These are phyloP conservation scores for Candida sp. DNA, from an alignment of 1,139 yeast species.

Conservation along the genomic window DNA sequence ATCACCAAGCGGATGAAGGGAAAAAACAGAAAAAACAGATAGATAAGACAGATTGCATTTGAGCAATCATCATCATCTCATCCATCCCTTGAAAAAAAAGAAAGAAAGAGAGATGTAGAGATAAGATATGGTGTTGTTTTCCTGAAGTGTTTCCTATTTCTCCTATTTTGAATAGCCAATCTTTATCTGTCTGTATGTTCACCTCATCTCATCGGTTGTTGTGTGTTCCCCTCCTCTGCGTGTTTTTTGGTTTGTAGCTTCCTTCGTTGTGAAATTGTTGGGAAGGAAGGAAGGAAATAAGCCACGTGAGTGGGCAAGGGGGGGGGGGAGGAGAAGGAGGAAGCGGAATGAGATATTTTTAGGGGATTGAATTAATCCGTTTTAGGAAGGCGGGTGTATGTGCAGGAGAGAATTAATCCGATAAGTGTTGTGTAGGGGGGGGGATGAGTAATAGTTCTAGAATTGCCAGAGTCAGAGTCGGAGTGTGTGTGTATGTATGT, in stretches of 20 bases:
- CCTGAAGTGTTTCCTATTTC: not conserved
- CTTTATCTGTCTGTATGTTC: not conserved
- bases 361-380: not conserved
- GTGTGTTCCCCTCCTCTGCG: not conserved
- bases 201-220: not conserved
- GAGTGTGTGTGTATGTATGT: too few relatives aligned
- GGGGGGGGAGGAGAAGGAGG: not conserved
- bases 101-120: too few relatives aligned
- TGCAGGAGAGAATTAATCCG: not conserved
- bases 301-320: not conserved
- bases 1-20: not conserved
- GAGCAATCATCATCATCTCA: too few relatives aligned
- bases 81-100: too few relatives aligned
- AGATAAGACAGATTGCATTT: too few relatives aligned
- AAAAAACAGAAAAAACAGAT: not conserved
- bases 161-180: too few relatives aligned
- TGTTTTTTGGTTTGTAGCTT: not conserved
- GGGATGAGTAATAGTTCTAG: not conserved
- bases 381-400: not conserved
- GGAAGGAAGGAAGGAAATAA: not conserved
- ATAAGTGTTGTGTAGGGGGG: not conserved
- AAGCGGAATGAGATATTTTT: not conserved
- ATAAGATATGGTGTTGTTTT: too few relatives aligned
- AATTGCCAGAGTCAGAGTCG: not conserved
- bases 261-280: not conserved